Evolutionary conservation across 345 rosid genomes (phyloP).

Genomic region (Mangifera indica): DNA sequence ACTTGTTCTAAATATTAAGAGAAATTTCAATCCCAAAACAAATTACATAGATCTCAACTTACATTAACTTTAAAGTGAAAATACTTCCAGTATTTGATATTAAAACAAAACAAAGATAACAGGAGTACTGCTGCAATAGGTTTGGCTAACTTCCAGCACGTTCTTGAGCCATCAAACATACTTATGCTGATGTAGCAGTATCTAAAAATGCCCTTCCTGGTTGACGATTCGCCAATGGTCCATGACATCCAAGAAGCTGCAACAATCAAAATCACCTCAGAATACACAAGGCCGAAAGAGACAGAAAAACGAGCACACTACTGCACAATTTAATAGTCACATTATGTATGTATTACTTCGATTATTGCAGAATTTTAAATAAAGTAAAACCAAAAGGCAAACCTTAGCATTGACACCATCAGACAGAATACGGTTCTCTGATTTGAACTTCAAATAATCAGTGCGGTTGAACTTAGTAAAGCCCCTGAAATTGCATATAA

Average conservation of each 20-base stretch:
- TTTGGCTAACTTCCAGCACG: not conserved
- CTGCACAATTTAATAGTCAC: too few relatives aligned
- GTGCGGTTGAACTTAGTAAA: slow-evolving; percentile 64
- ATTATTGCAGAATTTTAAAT: too few relatives aligned
- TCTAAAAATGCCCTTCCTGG: slow-evolving; percentile 60
- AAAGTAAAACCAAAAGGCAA: not conserved
- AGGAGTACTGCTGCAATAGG: not conserved
- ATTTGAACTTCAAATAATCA: slow-evolving; percentile 54
- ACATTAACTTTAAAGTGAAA: not conserved
- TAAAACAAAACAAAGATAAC: not conserved
- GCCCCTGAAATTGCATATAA: slow-evolving; percentile 43
- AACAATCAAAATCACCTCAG: slow-evolving; percentile 6
- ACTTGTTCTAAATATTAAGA: not conserved
- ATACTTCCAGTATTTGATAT: not conserved
- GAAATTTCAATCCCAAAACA: not conserved
- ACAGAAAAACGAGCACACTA: too few relatives aligned
- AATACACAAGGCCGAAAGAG: not conserved
- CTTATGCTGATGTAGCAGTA: slow-evolving; percentile 43
- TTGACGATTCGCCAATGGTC: slow-evolving; percentile 56
- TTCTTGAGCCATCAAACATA: not conserved
- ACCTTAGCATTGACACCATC: slow-evolving; percentile 87
- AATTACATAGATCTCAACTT: not conserved
- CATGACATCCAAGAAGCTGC: slow-evolving; percentile 76
- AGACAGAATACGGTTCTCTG: slow-evolving; percentile 51
- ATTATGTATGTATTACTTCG: too few relatives aligned